Conservation (phyloP, 1,139 yeast species). For the Debaryomyces singareniensis region DNA sequence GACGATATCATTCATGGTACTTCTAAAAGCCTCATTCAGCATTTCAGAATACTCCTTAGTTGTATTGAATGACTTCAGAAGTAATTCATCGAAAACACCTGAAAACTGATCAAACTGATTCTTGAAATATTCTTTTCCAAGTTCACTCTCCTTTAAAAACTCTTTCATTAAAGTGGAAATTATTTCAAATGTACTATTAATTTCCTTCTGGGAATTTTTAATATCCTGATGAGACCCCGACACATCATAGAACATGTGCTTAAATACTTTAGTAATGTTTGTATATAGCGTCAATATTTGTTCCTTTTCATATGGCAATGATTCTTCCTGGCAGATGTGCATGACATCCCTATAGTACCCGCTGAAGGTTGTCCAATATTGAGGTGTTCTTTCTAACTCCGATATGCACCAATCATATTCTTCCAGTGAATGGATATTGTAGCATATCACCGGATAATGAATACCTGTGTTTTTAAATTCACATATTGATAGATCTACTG, state of each 20-base stretch:
- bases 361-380: constrained; percentile 58
- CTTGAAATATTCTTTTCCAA: constrained; percentile 8
- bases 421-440: constrained; percentile 6
- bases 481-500: constrained; percentile 47
- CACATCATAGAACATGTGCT: constrained; percentile 14
- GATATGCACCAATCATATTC: constrained; percentile 29
- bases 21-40: constrained; percentile 6
- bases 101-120: background rate
- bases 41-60: constrained; percentile 3
- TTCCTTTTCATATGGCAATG: constrained; percentile 47
- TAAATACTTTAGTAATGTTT: constrained; percentile 36
- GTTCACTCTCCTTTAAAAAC: constrained; percentile 4
- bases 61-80: constrained; percentile 1
- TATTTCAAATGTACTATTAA: constrained; percentile 13
- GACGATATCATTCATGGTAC: constrained; percentile 10
- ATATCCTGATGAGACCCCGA: constrained; percentile 9
- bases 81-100: constrained; percentile 1
- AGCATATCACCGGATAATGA: constrained; percentile 28
- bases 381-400: constrained; percentile 37
- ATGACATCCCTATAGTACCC: constrained; percentile 49
- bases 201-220: constrained; percentile 6
- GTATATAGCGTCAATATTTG: constrained; percentile 40
- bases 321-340: constrained; percentile 43
- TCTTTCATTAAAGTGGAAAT: constrained; percentile 9
- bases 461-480: constrained; percentile 45